phyloP scores from a whole-genome alignment of 495 filamentous ascomycete species.

The Penicillium silybi region DNA sequence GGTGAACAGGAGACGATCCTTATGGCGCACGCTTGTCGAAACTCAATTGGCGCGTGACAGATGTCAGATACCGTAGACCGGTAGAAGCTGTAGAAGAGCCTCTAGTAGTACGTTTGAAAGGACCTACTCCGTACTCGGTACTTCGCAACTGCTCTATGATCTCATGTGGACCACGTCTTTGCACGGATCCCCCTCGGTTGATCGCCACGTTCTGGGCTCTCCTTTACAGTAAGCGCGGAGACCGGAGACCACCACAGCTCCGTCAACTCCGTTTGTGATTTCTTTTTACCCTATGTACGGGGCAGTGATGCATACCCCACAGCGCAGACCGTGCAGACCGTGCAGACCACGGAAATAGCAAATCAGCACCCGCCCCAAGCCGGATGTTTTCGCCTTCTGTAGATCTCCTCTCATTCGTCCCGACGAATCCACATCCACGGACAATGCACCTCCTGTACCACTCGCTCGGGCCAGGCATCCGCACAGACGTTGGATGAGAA shows the following conservation, averaged over 20 bases:
- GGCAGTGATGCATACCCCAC: too few species aligned
- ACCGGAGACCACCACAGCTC: neutral
- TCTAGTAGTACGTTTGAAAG: too few species aligned
- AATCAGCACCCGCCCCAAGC: neutral
- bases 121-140: too few species aligned
- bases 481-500: slow-evolving; percentile 8
- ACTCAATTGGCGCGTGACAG: slow-evolving; percentile 38
- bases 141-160: neutral
- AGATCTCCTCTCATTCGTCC: slow-evolving; percentile 7
- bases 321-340: too few species aligned
- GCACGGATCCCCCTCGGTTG: neutral
- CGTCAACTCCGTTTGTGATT: neutral
- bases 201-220: neutral
- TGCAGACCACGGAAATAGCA: neutral
- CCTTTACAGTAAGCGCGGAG: slow-evolving; percentile 13
- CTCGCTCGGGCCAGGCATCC: slow-evolving; percentile 17
- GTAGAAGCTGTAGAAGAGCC: too few species aligned
- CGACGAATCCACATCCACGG: slow-evolving; percentile 18
- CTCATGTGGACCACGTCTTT: neutral
- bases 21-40: slow-evolving; percentile 39
- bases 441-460: slow-evolving; percentile 20
- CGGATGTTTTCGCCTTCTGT: neutral
- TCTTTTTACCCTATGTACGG: too few species aligned
- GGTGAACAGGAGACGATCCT: slow-evolving; percentile 33
- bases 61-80: too few species aligned